Evolutionary conservation across 164 flowering plant genomes (phyloP), one percentile per base, ranked within the genome.

Genomic region (Nelumbo lutea): DNA sequence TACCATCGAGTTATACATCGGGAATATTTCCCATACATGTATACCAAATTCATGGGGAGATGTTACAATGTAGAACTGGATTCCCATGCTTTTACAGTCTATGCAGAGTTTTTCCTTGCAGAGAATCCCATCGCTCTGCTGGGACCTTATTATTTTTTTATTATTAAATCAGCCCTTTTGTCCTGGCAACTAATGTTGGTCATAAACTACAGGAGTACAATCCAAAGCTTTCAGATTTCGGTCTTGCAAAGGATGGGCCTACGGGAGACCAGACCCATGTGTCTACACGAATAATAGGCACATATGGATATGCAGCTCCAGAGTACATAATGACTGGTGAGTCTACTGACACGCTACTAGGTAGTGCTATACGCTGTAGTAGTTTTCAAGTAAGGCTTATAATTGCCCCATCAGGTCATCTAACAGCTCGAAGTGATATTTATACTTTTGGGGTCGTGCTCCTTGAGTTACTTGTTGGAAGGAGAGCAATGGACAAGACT

Each of bases 191-290:
- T 77, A 58, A 68, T 43, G 50, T 67, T 71, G 1, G 5, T 38
- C 6, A 38, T 5, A 59, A 65, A 61, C 43, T 82, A 76, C 88
- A 93, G 97, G 84, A 90, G 68, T 93, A 80, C 56, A 87, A 81
- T 74, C 94, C 96, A 70, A 93, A 90, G 76, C 96, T 93, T 71
- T 93, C 98, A 15, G 96, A 93, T 70, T 93, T 93, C 78, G 98
- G 98, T 43, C 92, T 93, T 62, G 98, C 98, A 58, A 93, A 90
- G 77, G 97, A 91, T 65, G 97, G 96, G 42, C 97, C 98, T 7
- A 90, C 84, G 87, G 98, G 98, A 69, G 97, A 91, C 76, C 97
- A 93, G 68, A 93, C 96, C 40, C 98, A 93, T 78, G 98, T 93
- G 45, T 90, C 96, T 59, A 93, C 98, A 45, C 83, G 98, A 42